Evolutionary conservation across 306 rosid genomes (phyloP), one percentile per base, ranked within the genome.

Genomic region (Castanea sativa): DNA sequence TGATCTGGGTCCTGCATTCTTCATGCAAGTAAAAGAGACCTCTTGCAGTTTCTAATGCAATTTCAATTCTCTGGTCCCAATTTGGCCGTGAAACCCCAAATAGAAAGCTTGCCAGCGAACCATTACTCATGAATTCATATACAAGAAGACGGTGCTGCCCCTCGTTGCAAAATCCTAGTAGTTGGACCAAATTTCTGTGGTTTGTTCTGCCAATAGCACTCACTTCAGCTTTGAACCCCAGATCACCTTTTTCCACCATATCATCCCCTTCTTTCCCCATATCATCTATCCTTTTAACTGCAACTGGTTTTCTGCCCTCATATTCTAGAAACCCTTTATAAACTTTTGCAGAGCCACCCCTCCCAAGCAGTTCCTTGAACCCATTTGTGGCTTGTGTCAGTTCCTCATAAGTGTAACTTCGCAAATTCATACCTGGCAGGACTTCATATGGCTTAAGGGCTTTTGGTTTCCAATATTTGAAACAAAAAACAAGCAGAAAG

Each of bases 111-210:
- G 85, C 23, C 18, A 83, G 63, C 0, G 81, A 57, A 25, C 85
- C 89, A 35, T 83, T 86, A 49, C 81, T 83, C 87, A 83, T 60
- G 77, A 73, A 83, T 77, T 86, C 83, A 38, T 83, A 86, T 5
- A 86, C 87, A 20, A 86, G 76, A 18, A 80, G 49, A 3, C 87
- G 57, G 1, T 80, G 71, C 30, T 33, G 65, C 6, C 63, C 84
- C 38, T 87, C 82, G 1, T 87, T 76, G 41, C 88, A 87, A 15
- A 70, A 87, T 18, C 90, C 84, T 6, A 84, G 43, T n/a, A 87
- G 49, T 52, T 52, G 71, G 14, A 87, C 82, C 1, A 81, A 59
- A 61, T 84, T 87, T 74, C 75, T 78, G 76, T 78, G 90, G 69
- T 83, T 84, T 1, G 81, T 86, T 55, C 59, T 76, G 2, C 85